Base-by-base conservation (phyloP, 2,329 filamentous ascomycete genomes). In the Ceratocystis papillata region DNA sequence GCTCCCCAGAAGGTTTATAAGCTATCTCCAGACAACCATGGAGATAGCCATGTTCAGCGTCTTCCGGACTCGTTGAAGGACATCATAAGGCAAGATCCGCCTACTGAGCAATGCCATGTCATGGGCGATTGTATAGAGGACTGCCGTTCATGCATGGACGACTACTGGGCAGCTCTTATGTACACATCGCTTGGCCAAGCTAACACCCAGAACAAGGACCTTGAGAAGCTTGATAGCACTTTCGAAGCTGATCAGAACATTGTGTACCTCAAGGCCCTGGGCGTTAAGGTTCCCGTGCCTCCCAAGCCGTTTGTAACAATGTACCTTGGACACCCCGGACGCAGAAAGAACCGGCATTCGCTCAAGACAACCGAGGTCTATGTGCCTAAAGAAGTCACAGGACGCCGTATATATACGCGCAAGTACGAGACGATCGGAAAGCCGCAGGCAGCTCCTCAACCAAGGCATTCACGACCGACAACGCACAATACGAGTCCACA, bases 141-240 rank as follows among this genome's bases (percentile, higher is more conserved):
- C 44, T 50, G 41, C 50, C 37, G 70, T 3, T 33, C 68, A 2
- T 75, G 73, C 1, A 30, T 65, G 0, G 67, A 72, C 7, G 67
- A 74, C 2, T 75, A 75, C 7, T 79, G 77, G 77, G 70, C 75
- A 10, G 67, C 72, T 44, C 33, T 65, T 30, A 57, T 48, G 25
- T 64, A 63, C 33, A 63, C 67, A 1, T 55, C 63, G 33, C 50
- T 61, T 41, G 55, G 66, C 2, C 67, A 69, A 20, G 30, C 48
- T 12, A 67, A 67, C 37, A 66, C 63, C 22, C 30, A 53, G 28
- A 45, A 67, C 5, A 55, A 63, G 41, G 66, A 68, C 30, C 28
- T 61, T 10, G 53, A 63, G n/a, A 64, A 64, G 33, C 6, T 65
- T 5, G 63, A 62, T 10, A 5, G 64, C 4, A 50, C 22, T 6